A percentile compares a stretch with the other conserved stretches of the same genome.
phyloP scores from a whole-genome alignment of 164 flowering plant genomes.

The Protea cynaroides region DNA sequence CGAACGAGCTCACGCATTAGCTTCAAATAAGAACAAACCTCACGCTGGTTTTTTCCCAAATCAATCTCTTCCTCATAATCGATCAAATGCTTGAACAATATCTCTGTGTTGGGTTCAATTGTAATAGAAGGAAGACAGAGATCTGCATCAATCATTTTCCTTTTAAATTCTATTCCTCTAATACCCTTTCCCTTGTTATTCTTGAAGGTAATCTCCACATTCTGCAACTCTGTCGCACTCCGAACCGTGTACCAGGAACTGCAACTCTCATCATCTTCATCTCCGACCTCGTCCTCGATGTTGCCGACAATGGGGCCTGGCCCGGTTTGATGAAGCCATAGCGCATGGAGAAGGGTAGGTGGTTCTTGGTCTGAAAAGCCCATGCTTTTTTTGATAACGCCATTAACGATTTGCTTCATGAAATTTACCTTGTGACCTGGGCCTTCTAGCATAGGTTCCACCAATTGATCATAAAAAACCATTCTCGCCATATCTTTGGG shows the following conservation, averaged over 20 bases:
- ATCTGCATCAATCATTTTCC: neutral
- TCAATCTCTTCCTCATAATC: neutral
- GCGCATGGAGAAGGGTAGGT: neutral
- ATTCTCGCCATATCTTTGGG: conserved; percentile 2
- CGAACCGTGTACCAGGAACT: neutral
- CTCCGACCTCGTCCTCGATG: neutral
- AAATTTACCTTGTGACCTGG: neutral
- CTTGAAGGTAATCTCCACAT: neutral
- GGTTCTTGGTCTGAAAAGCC: neutral
- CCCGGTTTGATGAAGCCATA: neutral
- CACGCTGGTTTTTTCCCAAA: neutral
- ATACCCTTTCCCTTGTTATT: neutral
- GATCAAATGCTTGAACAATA: neutral
- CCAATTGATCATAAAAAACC: conserved; percentile 5
- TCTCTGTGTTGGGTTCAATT: neutral
- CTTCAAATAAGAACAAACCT: neutral
- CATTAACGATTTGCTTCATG: neutral
- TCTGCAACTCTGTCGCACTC: neutral
- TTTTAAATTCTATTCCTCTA: neutral
- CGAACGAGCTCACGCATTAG: neutral
- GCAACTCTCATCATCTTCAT: neutral
- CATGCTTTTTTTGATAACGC: neutral
- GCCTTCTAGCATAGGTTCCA: neutral
- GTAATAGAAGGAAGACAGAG: neutral
- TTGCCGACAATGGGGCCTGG: neutral